These are phyloP conservation scores for Solanum ahanhuiri DNA, from an alignment of 257 asterid genomes.

Conservation along the genomic window DNA sequence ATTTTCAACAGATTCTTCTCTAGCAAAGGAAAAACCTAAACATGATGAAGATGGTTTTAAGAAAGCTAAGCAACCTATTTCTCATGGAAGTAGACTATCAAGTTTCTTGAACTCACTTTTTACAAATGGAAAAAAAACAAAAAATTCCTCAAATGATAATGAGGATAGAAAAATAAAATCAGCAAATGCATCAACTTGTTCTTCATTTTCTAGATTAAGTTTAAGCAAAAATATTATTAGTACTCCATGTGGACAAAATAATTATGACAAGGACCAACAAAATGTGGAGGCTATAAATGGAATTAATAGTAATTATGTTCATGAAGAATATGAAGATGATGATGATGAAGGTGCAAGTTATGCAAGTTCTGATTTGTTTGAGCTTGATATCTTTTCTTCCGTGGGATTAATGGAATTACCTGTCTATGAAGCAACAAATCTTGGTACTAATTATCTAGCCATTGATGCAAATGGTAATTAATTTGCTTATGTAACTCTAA, in stretches of 20 bases:
- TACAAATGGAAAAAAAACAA: conserved; percentile 37
- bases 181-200: not conserved
- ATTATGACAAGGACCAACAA: not conserved
- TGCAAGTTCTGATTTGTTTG: conserved; percentile 79
- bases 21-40: not conserved
- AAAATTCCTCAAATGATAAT: conserved; percentile 4
- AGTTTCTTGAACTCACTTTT: conserved; percentile 66
- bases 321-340: not conserved
- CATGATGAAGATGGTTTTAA: conserved; percentile 31
- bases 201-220: not conserved
- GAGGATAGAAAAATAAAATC: conserved; percentile 19
- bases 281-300: not conserved
- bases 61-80: conserved; percentile 79
- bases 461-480: not conserved
- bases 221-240: too few relatives aligned
- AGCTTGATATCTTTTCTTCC: conserved; percentile 58
- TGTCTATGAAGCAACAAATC: conserved; percentile 58
- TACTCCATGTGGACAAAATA: not conserved
- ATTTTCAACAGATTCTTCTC: not conserved
- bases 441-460: conserved; percentile 11
- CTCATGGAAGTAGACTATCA: conserved; percentile 71
- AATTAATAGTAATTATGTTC: not conserved
- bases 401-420: conserved; percentile 44
- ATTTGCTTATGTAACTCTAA: conserved; percentile 12
- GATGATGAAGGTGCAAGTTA: conserved; percentile 61